These are phyloP conservation scores for Clarkia xantiana DNA, from an alignment of 345 rosid species.

Conservation along the genomic window DNA sequence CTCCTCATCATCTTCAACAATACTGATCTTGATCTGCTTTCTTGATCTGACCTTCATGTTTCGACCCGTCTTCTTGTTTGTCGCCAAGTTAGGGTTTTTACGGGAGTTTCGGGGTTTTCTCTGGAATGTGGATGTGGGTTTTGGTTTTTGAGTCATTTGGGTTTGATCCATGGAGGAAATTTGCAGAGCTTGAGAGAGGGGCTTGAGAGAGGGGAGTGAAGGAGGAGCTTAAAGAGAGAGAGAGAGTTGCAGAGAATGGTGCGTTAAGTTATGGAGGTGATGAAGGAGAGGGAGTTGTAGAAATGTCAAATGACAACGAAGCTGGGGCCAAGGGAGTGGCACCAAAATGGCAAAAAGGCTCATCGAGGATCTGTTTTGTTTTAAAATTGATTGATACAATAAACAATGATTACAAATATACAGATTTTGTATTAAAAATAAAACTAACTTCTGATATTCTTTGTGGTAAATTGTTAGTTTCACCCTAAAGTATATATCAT, in stretches of 20 bases:
- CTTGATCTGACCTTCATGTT: neutral
- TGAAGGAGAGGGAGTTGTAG: constrained; percentile 8
- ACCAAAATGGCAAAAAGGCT: too few relatives aligned
- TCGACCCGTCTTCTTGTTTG: neutral
- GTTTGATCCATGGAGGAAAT: constrained; percentile 5
- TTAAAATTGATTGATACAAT: too few relatives aligned
- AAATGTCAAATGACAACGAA: constrained; percentile 37
- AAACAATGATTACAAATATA: too few relatives aligned
- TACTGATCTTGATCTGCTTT: constrained; percentile 12
- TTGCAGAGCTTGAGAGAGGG: constrained; percentile 6
- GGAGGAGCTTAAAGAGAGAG: constrained; percentile 7
- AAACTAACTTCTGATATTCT: too few relatives aligned
- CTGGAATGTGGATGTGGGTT: constrained; percentile 9
- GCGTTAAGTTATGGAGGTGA: neutral
- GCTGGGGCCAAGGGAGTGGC: too few relatives aligned
- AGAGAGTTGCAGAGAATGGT: neutral
- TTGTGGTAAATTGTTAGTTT: too few relatives aligned
- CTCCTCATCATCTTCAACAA: too few relatives aligned
- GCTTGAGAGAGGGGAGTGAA: constrained; percentile 10
- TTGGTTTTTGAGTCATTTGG: neutral
- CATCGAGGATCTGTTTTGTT: too few relatives aligned
- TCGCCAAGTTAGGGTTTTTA: constrained; percentile 2
- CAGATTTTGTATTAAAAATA: too few relatives aligned
- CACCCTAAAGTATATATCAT: too few relatives aligned
- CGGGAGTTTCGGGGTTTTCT: neutral